Percentiles rank a stretch among this genome's conserved stretches.
Conservation (phyloP, 495 filamentous ascomycete genomes). For the Bacidia rubella region DNA sequence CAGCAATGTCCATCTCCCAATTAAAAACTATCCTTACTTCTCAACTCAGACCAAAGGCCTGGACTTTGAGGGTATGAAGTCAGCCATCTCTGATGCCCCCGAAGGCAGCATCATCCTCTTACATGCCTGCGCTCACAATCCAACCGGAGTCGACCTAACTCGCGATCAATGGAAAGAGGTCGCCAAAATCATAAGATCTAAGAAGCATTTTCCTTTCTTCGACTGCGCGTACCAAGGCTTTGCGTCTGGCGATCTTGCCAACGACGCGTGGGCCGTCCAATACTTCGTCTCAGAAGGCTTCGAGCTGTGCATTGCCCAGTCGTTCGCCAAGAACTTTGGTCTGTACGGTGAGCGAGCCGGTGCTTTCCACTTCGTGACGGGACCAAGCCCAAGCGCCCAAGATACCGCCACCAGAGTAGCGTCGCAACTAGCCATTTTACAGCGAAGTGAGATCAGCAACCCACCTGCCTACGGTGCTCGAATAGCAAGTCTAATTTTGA, state of each 20-base stretch:
- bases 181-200: slow-evolving; percentile 55
- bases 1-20: slow-evolving; percentile 68
- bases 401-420: slow-evolving; percentile 54
- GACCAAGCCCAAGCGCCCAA: slow-evolving; percentile 50
- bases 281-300: slow-evolving; percentile 92
- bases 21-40: slow-evolving; percentile 89
- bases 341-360: slow-evolving; percentile 93
- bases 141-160: slow-evolving; percentile 92
- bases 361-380: slow-evolving; percentile 88
- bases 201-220: slow-evolving; percentile 94
- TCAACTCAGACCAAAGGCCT: slow-evolving; percentile 71
- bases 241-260: slow-evolving; percentile 74
- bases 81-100: slow-evolving; percentile 51
- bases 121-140: slow-evolving; percentile 96
- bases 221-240: slow-evolving; percentile 98
- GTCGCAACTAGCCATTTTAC: slow-evolving; percentile 83
- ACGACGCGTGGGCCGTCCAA: slow-evolving; percentile 80
- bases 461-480: slow-evolving; percentile 87
- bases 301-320: slow-evolving; percentile 90
- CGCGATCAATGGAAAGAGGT: slow-evolving; percentile 89
- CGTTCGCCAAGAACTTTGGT: slow-evolving; percentile 98
- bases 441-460: slow-evolving; percentile 94
- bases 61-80: slow-evolving; percentile 79
- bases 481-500: slow-evolving; percentile 72
- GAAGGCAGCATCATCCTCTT: slow-evolving; percentile 75